A percentile compares a stretch with the other conserved stretches of the same genome.
Evolutionary conservation across 1,284 basidiomycete genomes (phyloP).

Genomic region (Porogramme epimiltina): DNA sequence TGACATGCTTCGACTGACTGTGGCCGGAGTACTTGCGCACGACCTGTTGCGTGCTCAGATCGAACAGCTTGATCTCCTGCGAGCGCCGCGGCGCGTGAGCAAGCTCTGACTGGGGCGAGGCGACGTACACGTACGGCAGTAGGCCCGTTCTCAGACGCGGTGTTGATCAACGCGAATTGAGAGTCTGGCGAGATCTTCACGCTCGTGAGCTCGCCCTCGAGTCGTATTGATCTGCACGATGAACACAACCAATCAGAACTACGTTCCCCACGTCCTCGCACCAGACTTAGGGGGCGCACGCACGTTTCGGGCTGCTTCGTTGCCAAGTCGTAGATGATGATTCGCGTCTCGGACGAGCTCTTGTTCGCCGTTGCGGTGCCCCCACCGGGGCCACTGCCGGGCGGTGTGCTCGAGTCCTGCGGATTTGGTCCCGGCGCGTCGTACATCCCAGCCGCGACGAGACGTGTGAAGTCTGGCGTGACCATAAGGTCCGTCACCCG

Average conservation of each 20-base stretch:
- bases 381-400: constrained; percentile 30
- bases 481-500: constrained; percentile 88
- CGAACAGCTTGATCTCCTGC: constrained; percentile 90
- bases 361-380: constrained; percentile 37
- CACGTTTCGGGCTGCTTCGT: constrained; percentile 66
- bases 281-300: constrained; percentile 32
- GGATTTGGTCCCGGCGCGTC: constrained; percentile 22
- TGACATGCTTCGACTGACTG: constrained; percentile 79
- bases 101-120: background rate
- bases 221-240: constrained; percentile 58
- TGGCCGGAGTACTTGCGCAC: constrained; percentile 84
- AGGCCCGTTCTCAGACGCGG: constrained; percentile 53
- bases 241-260: constrained; percentile 10
- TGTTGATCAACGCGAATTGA: constrained; percentile 84
- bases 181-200: constrained; percentile 89
- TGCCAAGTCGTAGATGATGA: constrained; percentile 77
- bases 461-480: constrained; percentile 81
- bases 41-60: constrained; percentile 69
- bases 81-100: constrained; percentile 37
- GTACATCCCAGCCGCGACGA: constrained; percentile 84
- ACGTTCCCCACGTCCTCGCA: background rate
- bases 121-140: constrained; percentile 44
- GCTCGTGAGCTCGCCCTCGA: constrained; percentile 84
- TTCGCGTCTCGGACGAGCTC: constrained; percentile 55
- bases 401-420: constrained; percentile 30